Evolutionary conservation across 352 stramenopile genomes (phyloP), one percentile per base, ranked within the genome.

Genomic region (Aphanomyces stellatus): DNA sequence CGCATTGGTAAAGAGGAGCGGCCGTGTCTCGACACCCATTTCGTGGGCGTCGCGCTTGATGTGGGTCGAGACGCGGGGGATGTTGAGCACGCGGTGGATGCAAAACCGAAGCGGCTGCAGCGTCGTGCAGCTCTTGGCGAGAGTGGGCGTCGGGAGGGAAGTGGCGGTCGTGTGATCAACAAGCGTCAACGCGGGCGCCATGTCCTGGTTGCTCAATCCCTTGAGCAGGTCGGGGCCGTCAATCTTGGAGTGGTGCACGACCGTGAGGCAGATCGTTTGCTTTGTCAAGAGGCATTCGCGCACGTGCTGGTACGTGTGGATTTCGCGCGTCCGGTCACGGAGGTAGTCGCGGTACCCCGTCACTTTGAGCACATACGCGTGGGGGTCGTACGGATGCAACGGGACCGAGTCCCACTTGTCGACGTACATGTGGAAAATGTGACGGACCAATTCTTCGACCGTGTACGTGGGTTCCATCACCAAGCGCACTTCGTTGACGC

Each of bases 301-400:
- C 30, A 93, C 83, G 56, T 93, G 83, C 60, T 92, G 85, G 71
- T 93, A 93, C 73, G 90, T 82, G 71, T 91, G 91, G 70, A 93
- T 72, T 22, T 89, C 82, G 41, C 85, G 80, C 63, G 82, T 88
- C 5, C 80, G 75, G 66, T 93, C 85, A 41, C 90, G 87, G 76
- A 93, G 80, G 60, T 90, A 93, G 70, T 93, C 85, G 25, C 85
- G 81, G 65, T 85, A 91, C 28, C 85, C 82, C 13, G 78, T 93
- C 22, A 93, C 85, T 71, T 93, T 93, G 27, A 93, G 67, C 59
- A 85, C 74, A 60, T 90, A 93, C 66, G 90, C 80, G 27, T 74
- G 75, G 11, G 82, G 81, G 43, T 91, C 83, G 71, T 93, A 91
- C 8, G 85, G 81, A 80, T 71, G 74, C 62, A 91, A 70, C 7